phyloP scores from a whole-genome alignment of 805 yeast species.

The Pichia gijzeniarum region DNA sequence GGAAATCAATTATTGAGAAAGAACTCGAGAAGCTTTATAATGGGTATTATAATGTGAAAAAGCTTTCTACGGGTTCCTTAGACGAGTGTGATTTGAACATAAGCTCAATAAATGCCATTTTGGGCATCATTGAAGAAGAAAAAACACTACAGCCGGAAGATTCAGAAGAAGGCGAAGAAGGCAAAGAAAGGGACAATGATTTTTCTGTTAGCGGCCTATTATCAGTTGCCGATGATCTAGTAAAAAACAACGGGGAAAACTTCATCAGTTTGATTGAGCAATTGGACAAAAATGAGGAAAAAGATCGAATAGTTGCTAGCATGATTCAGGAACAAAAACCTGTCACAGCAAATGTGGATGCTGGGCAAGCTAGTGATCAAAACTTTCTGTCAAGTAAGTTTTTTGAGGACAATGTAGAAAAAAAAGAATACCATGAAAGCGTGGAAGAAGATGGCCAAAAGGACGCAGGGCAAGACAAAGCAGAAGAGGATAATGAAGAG shows the following conservation, averaged over 20 bases:
- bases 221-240: constrained; percentile 70
- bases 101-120: constrained; percentile 22
- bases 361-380: neutral
- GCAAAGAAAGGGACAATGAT: neutral
- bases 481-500: constrained; percentile 9
- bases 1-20: constrained; percentile 62
- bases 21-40: constrained; percentile 72
- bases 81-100: constrained; percentile 32
- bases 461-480: constrained; percentile 12
- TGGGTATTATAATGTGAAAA: constrained; percentile 47
- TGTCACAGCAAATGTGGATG: neutral
- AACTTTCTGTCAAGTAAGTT: neutral
- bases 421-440: constrained; percentile 13
- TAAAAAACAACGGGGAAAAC: constrained; percentile 69
- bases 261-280: constrained; percentile 78
- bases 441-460: constrained; percentile 12
- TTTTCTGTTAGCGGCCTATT: constrained; percentile 12
- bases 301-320: neutral
- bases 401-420: constrained; percentile 17
- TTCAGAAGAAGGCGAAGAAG: neutral
- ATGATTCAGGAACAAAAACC: too few relatives aligned
- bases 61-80: constrained; percentile 29
- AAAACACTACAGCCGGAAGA: constrained; percentile 6
- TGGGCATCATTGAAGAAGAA: constrained; percentile 19
- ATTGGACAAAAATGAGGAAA: constrained; percentile 38